phyloP scores from a whole-genome alignment of 1,139 yeast species.

The Yamadazyma siamensis region DNA sequence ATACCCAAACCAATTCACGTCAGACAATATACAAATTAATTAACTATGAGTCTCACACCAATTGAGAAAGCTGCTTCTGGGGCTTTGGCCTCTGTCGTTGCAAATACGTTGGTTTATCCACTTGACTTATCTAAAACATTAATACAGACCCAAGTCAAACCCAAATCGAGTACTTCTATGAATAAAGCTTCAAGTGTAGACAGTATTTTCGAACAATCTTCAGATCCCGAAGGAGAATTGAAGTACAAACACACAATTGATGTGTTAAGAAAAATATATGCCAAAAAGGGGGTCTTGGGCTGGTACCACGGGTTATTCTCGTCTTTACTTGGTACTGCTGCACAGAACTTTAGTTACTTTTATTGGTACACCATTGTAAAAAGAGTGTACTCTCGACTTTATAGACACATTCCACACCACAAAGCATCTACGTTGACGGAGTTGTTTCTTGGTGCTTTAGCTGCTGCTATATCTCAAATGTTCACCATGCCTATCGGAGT shows the following conservation, averaged over 20 bases:
- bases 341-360: conserved; percentile 80
- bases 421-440: conserved; percentile 63
- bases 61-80: conserved; percentile 81
- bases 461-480: conserved; percentile 81
- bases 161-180: conserved; percentile 16
- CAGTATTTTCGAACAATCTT: conserved; percentile 21
- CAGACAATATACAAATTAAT: too few relatives aligned
- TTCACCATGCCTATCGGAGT: conserved; percentile 84
- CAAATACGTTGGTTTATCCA: conserved; percentile 78
- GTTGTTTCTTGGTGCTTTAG: conserved; percentile 74
- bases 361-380: conserved; percentile 82
- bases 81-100: conserved; percentile 78
- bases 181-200: conserved; percentile 21
- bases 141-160: conserved; percentile 62
- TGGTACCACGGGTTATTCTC: conserved; percentile 75
- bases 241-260: conserved; percentile 61
- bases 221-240: conserved; percentile 22
- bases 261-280: conserved; percentile 57
- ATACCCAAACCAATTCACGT: too few relatives aligned
- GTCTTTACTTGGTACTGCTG: conserved; percentile 68
- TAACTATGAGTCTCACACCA: conserved; percentile 48
- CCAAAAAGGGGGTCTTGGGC: conserved; percentile 62
- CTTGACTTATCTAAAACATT: conserved; percentile 70
- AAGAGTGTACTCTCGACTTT: conserved; percentile 48
- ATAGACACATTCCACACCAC: conserved; percentile 36